phyloP scores from a whole-genome alignment of 352 stramenopile genomes.

The Pythium diclinum region DNA sequence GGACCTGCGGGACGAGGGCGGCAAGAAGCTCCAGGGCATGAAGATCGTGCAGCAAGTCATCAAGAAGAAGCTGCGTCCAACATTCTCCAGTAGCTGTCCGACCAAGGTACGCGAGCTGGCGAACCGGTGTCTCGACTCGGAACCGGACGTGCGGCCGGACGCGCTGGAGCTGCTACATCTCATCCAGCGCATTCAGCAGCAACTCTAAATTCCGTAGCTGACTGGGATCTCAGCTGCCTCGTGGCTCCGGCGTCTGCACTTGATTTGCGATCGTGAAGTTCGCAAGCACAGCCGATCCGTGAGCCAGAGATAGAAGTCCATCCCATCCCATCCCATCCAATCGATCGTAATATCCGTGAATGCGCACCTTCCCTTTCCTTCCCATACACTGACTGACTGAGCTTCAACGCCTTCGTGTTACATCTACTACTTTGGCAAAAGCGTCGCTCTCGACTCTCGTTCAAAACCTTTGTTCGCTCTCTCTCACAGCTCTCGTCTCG shows the following conservation, averaged over 20 bases:
- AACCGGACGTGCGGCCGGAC: slow-evolving; percentile 65
- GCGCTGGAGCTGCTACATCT: slow-evolving; percentile 64
- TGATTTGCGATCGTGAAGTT: background rate
- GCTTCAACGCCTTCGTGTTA: background rate
- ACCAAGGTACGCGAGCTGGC: slow-evolving; percentile 55
- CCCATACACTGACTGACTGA: background rate
- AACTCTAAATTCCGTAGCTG: slow-evolving; percentile 14
- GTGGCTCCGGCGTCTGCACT: background rate
- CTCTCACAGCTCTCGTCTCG: slow-evolving; percentile 18
- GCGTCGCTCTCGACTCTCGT: background rate
- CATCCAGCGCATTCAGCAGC: slow-evolving; percentile 35
- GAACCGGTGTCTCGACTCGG: slow-evolving; percentile 57
- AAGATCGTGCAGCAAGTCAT: slow-evolving; percentile 86
- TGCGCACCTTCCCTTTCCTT: slow-evolving; percentile 7
- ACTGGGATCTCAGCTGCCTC: background rate
- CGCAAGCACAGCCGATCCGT: background rate
- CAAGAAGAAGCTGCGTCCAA: slow-evolving; percentile 57
- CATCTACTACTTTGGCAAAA: background rate
- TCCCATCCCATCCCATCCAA: background rate
- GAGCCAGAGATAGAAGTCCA: slow-evolving; percentile 3
- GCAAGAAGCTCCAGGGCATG: slow-evolving; percentile 78
- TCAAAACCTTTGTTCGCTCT: background rate
- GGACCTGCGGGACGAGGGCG: slow-evolving; percentile 66
- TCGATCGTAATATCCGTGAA: slow-evolving; percentile 10
- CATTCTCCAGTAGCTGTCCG: slow-evolving; percentile 56